These are phyloP conservation scores for Dictyostelium brefeldianum DNA, from an alignment of 78 protist genomes.

Conservation along the genomic window DNA sequence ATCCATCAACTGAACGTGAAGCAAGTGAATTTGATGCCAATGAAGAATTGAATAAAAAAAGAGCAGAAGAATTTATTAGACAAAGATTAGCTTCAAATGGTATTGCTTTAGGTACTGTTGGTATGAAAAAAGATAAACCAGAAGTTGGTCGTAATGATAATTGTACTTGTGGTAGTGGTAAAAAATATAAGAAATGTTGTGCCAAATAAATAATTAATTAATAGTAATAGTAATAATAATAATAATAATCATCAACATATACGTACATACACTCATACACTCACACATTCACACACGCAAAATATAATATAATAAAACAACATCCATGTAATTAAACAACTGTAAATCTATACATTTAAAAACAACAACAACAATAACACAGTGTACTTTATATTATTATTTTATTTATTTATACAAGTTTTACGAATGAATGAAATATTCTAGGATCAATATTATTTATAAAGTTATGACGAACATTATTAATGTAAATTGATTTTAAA, in stretches of 20 bases:
- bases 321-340: no score
- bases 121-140: constrained; percentile 19
- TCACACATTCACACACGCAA: no score
- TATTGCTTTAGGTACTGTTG: constrained; percentile 52
- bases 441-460: no score
- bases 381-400: no score
- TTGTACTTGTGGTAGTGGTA: constrained; percentile 81
- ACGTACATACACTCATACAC: no score
- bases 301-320: no score
- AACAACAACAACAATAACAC: no score
- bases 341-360: no score
- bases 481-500: no score
- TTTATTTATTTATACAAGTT: no score
- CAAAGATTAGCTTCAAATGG: constrained; percentile 57
- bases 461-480: no score
- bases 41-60: constrained; percentile 57
- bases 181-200: constrained; percentile 79
- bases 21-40: constrained; percentile 75
- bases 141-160: constrained; percentile 73
- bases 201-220: constrained; percentile 40
- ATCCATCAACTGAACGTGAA: constrained; percentile 83
- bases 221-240: not conserved
- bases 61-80: constrained; percentile 75
- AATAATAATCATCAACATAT: not conserved
- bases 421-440: no score